phyloP scores from a whole-genome alignment of 768 basidiomycete species.

The Calocybe gangraenosa region DNA sequence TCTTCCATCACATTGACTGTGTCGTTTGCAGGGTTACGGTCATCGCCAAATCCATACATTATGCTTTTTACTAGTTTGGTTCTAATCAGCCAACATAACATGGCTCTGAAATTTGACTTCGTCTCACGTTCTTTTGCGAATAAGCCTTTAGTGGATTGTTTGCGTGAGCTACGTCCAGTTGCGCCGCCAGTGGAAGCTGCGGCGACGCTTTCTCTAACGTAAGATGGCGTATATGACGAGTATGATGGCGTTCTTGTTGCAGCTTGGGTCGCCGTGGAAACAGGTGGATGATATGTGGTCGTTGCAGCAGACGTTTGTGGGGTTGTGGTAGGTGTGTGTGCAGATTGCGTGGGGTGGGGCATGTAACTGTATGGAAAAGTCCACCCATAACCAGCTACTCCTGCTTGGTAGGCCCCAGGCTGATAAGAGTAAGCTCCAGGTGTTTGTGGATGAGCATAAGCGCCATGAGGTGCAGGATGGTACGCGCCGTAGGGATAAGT shows the following conservation, averaged over 20 bases:
- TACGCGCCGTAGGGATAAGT: constrained; percentile 68
- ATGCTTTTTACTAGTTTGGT: constrained; percentile 62
- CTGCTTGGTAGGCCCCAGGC: constrained; percentile 51
- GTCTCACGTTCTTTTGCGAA: constrained; percentile 79
- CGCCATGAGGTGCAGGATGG: constrained; percentile 40
- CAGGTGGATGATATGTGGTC: constrained; percentile 25
- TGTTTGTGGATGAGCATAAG: constrained; percentile 38
- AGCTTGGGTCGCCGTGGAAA: constrained; percentile 21
- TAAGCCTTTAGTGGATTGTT: constrained; percentile 67
- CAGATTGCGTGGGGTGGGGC: constrained; percentile 13
- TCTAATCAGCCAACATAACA: constrained; percentile 9
- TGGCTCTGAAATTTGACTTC: not conserved
- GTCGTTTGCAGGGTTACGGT: constrained; percentile 82
- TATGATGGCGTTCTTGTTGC: constrained; percentile 44
- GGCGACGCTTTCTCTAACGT: constrained; percentile 44
- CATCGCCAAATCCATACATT: constrained; percentile 95
- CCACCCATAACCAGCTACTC: constrained; percentile 72
- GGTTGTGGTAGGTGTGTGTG: constrained; percentile 19
- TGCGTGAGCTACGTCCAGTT: constrained; percentile 48
- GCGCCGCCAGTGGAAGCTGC: constrained; percentile 34
- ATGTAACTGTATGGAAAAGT: constrained; percentile 64
- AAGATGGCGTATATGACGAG: constrained; percentile 52
- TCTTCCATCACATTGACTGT: constrained; percentile 93
- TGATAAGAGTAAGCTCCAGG: constrained; percentile 50
- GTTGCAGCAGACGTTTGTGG: constrained; percentile 24